These are phyloP conservation scores for Graphilbum sp. DNA, from an alignment of 2,329 filamentous ascomycete genomes.

Conservation along the genomic window DNA sequence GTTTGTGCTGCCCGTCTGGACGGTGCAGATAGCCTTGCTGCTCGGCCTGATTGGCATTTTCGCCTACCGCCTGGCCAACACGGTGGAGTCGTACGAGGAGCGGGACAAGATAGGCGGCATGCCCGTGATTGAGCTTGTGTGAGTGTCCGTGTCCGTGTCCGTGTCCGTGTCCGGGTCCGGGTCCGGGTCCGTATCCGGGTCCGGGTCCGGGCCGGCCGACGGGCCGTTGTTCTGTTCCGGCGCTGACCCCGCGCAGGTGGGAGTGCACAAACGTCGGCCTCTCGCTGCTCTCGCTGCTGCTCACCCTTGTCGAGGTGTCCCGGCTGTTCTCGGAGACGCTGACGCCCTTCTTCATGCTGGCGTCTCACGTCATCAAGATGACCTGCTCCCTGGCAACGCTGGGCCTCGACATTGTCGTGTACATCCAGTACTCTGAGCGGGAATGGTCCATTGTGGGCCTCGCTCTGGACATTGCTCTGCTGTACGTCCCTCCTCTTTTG, in stretches of 20 bases:
- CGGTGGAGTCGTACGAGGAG: conserved; percentile 25
- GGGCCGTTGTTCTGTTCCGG: neutral
- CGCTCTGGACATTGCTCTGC: conserved; percentile 27
- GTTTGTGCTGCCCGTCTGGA: conserved; percentile 33
- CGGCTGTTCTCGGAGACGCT: conserved; percentile 28
- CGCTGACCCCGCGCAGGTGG: conserved; percentile 24
- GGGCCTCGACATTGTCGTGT: conserved; percentile 34
- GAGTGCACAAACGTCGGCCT: conserved; percentile 34
- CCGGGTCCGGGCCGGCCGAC: no score
- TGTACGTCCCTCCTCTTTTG: conserved; percentile 27
- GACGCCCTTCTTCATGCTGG: conserved; percentile 37
- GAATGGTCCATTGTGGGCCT: conserved; percentile 33
- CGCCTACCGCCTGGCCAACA: conserved; percentile 33
- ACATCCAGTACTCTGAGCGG: conserved; percentile 25
- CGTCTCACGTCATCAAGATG: conserved; percentile 33
- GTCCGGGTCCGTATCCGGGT: no score
- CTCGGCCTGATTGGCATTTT: conserved; percentile 33
- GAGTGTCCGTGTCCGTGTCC: no score
- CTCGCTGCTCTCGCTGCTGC: conserved; percentile 26
- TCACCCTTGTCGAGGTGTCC: conserved; percentile 25
- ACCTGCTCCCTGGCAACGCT: conserved; percentile 29
- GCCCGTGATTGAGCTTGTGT: conserved; percentile 33
- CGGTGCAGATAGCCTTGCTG: conserved; percentile 28
- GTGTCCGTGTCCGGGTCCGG: no score
- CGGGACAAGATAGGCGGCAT: conserved; percentile 20